Base-by-base conservation (phyloP, 2,329 filamentous ascomycete species). In the Trichoderma gracile region DNA sequence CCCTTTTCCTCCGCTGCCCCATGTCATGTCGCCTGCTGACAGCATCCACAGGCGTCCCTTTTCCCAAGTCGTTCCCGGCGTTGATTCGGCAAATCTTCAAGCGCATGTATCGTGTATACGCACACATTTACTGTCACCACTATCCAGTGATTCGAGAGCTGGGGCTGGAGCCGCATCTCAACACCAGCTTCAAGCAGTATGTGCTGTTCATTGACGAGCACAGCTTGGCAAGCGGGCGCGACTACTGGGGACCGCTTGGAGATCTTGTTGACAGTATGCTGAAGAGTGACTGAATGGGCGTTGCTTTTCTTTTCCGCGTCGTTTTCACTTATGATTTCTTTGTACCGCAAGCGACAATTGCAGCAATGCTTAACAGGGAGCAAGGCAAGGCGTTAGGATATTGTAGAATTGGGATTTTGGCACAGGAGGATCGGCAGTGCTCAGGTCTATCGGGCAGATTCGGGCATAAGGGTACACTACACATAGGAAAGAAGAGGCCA, bases 171-270 rank as follows among this genome's bases (percentile, higher is more conserved):
- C 93, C 96, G 50, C 95, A 99, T 78, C 86, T 99, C 69, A 99
- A 99, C 80, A 99, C 95, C 15, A 96, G 92, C 79, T 99, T 99
- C 87, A 99, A 99, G 84, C 95, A 99, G 79, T 99, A 98, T 74
- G 95, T 99, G 67, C 85, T 99, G 65, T 99, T 99, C 78, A 93
- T 99, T 71, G 93, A 99, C 77, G 96, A 99, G 83, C 95, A 98
- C 79, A 88, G 87, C 70, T 80, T 99, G 70, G 93, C 93, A 30
- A 96, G 88, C 73, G 95, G 94, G 57, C 93, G 96, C 78, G 95
- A 99, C 77, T 99, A 94, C 81, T 99, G 94, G 90, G 95, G 95
- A 1, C 95, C 95, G 14, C 77, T 99, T 65, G 94, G 94, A 12
- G 95, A 99, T 77, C 80, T 99, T 69, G 95, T 99, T 57, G 95